Base-by-base conservation (phyloP, 2,329 filamentous ascomycete genomes). In the Septoria petroselini region DNA sequence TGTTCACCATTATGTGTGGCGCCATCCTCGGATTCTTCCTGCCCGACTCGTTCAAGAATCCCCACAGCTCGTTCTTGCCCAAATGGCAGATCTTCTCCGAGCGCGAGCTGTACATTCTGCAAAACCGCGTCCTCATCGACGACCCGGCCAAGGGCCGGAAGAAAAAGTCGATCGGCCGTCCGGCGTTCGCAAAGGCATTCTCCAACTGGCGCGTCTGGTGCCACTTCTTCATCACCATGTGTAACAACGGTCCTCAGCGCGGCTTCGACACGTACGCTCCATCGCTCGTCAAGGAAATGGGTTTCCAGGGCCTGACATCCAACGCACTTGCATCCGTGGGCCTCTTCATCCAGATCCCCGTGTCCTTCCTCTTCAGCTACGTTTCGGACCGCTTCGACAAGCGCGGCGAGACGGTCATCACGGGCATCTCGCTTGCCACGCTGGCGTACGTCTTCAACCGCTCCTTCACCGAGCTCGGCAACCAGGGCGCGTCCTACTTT, bases 391-490 rank as follows among this genome's bases (percentile, higher is more conserved):
- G 67, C 52, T 79, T 68, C 50, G 71, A 77, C 58, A 69, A 66
- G 27, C 73, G 77, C 41, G 76, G 76, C 7, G 74, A 78, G 55
- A 79, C 76, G 0, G 76, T 79, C 48, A 76, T 79, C 40, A 65
- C 67, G 1, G 76, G 74, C 18, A 58, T 80, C 19, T 70, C 63
- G 47, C 69, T 70, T 56, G 73, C 78, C 48, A 57, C 79, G 21
- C 62, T 79, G 6, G 77, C 75, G 38, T 79, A 79, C 53, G 67
- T 79, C 44, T 74, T 80, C 65, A 79, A 79, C 61, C 74, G 76
- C 15, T 69, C 68, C 57, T 79, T 80, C 58, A 77, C 76, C 0
- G 71, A 75, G 48, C 58, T 76, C 15, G 60, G 59, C 14, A 62
- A 63, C 29, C 69, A 69, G 7, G 72, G 74, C 2, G 68, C 74